Percentiles rank a stretch among this genome's conserved stretches.
phyloP scores from a whole-genome alignment of 805 yeast genomes.

The Kregervanrija fluxuum region DNA sequence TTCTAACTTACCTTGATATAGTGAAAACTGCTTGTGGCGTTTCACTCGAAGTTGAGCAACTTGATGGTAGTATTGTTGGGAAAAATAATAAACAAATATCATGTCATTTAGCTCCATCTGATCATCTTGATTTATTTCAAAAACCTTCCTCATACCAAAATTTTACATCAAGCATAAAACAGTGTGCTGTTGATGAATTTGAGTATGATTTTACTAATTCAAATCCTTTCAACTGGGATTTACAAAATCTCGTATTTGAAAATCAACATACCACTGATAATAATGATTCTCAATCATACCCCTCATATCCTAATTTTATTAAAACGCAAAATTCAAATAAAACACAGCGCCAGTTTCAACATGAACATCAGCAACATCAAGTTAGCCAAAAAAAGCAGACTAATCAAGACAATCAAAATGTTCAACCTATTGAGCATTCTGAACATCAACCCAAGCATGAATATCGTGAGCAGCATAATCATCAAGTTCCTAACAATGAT shows the following conservation, averaged over 20 bases:
- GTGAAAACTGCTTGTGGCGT: no score
- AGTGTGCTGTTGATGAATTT: slow-evolving; percentile 27
- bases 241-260: slow-evolving; percentile 14
- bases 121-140: no score
- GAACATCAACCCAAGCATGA: not conserved
- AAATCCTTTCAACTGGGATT: slow-evolving; percentile 26
- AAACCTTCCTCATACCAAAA: not conserved
- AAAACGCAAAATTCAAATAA: slow-evolving; percentile 1
- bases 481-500: not conserved
- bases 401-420: not conserved
- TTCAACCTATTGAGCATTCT: not conserved
- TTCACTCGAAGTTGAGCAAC: no score
- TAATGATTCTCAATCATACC: not conserved
- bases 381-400: not conserved
- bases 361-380: slow-evolving; percentile 3
- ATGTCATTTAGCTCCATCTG: no score
- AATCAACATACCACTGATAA: not conserved
- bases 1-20: no score
- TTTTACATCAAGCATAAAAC: slow-evolving; percentile 6
- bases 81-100: no score
- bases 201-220: slow-evolving; percentile 23
- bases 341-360: not conserved
- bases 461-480: not conserved
- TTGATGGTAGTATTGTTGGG: no score
- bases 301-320: not conserved